Percentiles rank a stretch among this genome's conserved stretches.
These are phyloP conservation scores for Nicotiana paniculata DNA, from an alignment of 257 asterid species.

Conservation along the genomic window DNA sequence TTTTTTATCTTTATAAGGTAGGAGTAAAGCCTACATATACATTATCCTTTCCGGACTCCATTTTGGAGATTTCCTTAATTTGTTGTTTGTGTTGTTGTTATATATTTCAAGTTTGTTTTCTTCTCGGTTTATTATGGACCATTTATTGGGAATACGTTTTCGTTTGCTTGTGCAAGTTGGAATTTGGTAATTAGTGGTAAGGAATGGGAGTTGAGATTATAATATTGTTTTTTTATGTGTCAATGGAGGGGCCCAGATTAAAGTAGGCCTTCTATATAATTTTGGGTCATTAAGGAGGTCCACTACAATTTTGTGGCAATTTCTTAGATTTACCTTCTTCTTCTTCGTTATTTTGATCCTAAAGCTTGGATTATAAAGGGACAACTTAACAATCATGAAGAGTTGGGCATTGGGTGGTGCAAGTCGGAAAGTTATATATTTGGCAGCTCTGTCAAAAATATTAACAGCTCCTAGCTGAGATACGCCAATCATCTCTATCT, in stretches of 20 bases:
- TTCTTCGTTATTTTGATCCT: neutral
- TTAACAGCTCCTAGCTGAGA: too few species aligned
- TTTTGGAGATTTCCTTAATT: too few species aligned
- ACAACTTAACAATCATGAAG: neutral
- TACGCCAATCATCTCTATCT: too few species aligned
- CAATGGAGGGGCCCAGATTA: neutral
- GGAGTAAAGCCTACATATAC: accelerated
- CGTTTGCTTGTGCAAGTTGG: neutral
- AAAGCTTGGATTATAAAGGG: neutral
- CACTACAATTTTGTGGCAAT: neutral
- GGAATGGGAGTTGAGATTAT: neutral
- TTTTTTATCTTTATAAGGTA: too few species aligned
- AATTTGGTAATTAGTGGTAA: neutral
- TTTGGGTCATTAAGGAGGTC: neutral
- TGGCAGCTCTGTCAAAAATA: too few species aligned
- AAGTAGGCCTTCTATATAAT: neutral
- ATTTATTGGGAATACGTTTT: neutral
- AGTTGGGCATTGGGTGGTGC: neutral
- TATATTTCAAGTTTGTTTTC: too few species aligned
- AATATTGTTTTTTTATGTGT: neutral
- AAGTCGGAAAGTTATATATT: too few species aligned
- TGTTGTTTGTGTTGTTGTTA: too few species aligned
- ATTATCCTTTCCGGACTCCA: too few species aligned
- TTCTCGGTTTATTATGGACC: neutral
- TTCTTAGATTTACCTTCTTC: too few species aligned